Conservation (phyloP, 2,329 filamentous ascomycete species). For the Tetracladium maxilliforme region DNA sequence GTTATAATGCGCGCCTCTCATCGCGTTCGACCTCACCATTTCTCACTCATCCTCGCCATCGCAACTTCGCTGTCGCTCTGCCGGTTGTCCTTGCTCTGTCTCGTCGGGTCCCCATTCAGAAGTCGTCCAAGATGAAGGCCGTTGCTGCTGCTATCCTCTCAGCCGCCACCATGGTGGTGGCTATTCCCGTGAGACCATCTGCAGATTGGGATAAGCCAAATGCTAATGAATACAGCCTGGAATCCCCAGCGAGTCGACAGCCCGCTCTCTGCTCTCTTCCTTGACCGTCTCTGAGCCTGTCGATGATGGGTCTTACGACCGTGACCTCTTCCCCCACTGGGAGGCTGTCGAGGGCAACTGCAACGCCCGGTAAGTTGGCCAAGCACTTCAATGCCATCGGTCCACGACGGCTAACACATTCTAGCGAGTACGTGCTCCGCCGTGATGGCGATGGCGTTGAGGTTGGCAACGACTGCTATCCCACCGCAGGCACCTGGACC, state of each 20-base stretch:
- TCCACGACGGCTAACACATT: background rate
- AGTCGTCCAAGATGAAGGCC: too few species aligned
- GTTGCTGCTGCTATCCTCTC: too few species aligned
- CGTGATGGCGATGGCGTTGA: conserved; percentile 53
- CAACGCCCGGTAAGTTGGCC: conserved; percentile 41
- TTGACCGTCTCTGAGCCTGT: conserved; percentile 42
- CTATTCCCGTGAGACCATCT: too few species aligned
- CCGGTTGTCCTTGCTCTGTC: too few species aligned
- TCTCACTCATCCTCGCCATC: too few species aligned
- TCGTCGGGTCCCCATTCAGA: too few species aligned
- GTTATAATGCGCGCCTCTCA: too few species aligned
- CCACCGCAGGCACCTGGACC: conserved; percentile 53
- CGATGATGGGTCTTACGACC: conserved; percentile 42
- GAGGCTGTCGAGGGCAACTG: conserved; percentile 48
- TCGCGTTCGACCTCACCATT: too few species aligned
- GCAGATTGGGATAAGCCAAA: too few species aligned
- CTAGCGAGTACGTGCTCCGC: conserved; percentile 56
- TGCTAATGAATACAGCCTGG: too few species aligned
- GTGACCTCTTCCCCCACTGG: conserved; percentile 61
- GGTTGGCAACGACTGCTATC: conserved; percentile 40
- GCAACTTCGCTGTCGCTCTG: too few species aligned
- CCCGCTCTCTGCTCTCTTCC: conserved; percentile 38
- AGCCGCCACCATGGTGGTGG: too few species aligned
- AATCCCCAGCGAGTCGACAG: conserved; percentile 43
- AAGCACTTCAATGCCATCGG: background rate